These are phyloP conservation scores for Mixia osmundae DNA, from an alignment of 1,284 basidiomycete genomes.

Conservation along the genomic window DNA sequence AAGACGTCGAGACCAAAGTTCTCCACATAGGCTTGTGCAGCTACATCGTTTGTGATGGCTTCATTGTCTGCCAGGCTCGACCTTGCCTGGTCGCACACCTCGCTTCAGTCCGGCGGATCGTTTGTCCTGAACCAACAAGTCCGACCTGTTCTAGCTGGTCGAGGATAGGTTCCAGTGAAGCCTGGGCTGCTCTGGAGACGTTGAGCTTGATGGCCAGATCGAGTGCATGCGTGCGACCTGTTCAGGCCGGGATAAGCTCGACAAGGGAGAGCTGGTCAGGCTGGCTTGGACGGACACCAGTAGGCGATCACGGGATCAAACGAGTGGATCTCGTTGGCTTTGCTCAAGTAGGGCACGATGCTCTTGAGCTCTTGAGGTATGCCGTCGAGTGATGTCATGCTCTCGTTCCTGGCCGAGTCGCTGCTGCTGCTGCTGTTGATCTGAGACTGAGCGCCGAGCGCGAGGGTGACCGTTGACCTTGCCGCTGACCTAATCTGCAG, in stretches of 20 bases:
- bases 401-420: no score
- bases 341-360: conserved; percentile 51
- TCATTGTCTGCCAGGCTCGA: conserved; percentile 46
- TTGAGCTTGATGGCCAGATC: background rate
- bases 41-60: conserved; percentile 57
- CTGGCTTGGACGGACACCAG: conserved; percentile 53
- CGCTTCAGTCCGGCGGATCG: no score
- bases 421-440: no score
- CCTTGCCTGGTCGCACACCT: conserved; percentile 41
- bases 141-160: background rate
- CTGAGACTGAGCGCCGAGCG: no score
- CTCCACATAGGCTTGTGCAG: conserved; percentile 68
- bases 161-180: conserved; percentile 2
- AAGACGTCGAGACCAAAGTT: conserved; percentile 85
- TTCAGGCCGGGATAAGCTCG: background rate
- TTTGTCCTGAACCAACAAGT: no score
- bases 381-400: no score
- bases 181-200: conserved; percentile 3
- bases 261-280: background rate
- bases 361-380: no score
- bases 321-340: conserved; percentile 57
- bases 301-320: conserved; percentile 73
- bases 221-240: background rate
- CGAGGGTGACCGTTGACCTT: no score
- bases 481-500: no score